phyloP scores from a whole-genome alignment of 1,284 basidiomycete genomes.

The Crepidotus sp. region DNA sequence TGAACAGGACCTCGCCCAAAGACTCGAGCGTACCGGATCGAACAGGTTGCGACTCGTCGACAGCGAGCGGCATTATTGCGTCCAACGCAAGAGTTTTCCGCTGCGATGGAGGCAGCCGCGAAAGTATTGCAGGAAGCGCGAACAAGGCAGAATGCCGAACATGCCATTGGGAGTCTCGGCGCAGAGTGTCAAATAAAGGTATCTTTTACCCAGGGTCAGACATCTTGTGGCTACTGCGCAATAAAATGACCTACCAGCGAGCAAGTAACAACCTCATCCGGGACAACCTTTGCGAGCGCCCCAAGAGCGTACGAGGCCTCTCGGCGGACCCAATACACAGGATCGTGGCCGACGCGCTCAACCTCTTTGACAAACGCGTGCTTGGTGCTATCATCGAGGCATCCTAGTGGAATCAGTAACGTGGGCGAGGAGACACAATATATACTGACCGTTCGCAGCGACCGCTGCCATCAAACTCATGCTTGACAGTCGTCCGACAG shows the following conservation, averaged over 20 bases:
- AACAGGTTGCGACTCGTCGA: constrained; percentile 63
- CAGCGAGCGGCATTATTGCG: constrained; percentile 54
- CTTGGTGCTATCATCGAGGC: constrained; percentile 52
- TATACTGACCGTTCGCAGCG: constrained; percentile 55
- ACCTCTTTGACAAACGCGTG: constrained; percentile 76
- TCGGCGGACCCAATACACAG: constrained; percentile 77
- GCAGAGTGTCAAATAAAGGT: constrained; percentile 67
- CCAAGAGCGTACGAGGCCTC: constrained; percentile 89
- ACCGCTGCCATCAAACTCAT: constrained; percentile 91
- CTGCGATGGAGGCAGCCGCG: constrained; percentile 47
- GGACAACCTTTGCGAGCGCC: constrained; percentile 78
- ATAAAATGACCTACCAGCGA: constrained; percentile 46
- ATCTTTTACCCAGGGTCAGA: constrained; percentile 39
- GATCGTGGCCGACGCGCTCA: constrained; percentile 68
- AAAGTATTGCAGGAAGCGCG: constrained; percentile 74
- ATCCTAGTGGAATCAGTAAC: constrained; percentile 34
- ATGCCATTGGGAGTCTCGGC: constrained; percentile 69
- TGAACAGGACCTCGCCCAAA: constrained; percentile 85
- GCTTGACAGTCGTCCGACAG: constrained; percentile 81
- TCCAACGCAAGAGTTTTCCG: constrained; percentile 58
- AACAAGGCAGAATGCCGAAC: constrained; percentile 88
- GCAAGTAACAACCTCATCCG: constrained; percentile 55
- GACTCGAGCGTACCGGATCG: constrained; percentile 81
- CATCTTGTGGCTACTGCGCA: not conserved
- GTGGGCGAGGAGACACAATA: not conserved